These are phyloP conservation scores for Trichoderma sp. DNA, from an alignment of 2,329 filamentous ascomycete species.

Conservation along the genomic window DNA sequence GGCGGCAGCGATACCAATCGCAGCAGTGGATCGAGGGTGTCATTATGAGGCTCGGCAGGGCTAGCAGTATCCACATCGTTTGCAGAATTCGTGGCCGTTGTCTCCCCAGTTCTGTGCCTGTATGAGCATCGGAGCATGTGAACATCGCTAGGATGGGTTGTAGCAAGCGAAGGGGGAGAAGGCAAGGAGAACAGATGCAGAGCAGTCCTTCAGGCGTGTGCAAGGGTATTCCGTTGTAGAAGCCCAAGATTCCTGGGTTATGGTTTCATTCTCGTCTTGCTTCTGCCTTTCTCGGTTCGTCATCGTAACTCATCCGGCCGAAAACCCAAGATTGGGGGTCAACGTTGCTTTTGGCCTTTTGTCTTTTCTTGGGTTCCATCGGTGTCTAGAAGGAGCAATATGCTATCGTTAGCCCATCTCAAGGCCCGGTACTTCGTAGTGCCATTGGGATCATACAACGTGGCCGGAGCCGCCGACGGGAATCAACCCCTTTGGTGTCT, in stretches of 20 bases:
- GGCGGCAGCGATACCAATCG: neutral
- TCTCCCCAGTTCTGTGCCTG: neutral
- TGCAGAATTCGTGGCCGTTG: neutral
- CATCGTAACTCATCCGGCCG: neutral
- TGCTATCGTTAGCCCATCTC: neutral
- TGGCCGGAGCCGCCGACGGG: neutral
- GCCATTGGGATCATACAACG: neutral
- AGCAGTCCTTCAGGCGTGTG: neutral
- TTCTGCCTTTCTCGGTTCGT: neutral
- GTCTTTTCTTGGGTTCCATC: neutral
- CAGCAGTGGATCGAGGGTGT: neutral
- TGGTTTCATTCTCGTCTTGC: neutral
- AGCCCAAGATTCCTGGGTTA: neutral
- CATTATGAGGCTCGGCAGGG: neutral
- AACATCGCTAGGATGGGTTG: neutral
- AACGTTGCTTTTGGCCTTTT: neutral
- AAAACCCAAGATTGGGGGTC: neutral
- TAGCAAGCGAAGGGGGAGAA: neutral
- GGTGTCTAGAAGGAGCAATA: neutral
- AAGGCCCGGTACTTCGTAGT: too few species aligned
- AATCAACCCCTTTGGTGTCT: neutral
- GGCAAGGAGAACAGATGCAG: neutral
- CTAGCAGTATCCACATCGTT: neutral
- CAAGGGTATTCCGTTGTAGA: neutral
- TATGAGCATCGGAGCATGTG: neutral